Evolutionary conservation across 106 monocot species (phyloP).

Genomic region (Agapanthus africanus): DNA sequence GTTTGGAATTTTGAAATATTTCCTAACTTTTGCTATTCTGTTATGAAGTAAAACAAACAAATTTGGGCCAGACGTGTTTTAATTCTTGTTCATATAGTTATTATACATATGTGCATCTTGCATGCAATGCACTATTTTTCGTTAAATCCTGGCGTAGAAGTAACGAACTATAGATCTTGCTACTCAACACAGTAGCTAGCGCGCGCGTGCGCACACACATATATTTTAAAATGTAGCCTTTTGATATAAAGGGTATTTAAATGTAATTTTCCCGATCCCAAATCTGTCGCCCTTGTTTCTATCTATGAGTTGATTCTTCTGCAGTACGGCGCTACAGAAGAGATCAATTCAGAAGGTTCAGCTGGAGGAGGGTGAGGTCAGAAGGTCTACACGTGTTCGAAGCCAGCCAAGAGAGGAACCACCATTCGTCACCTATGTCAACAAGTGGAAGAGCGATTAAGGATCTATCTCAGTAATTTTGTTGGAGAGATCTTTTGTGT

Average conservation of each 20-base stretch:
- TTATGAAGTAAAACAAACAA: too few relatives aligned
- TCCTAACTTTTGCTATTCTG: too few relatives aligned
- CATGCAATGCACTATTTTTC: too few relatives aligned
- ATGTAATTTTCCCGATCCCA: neutral
- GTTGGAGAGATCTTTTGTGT: too few relatives aligned
- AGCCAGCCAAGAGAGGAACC: slow-evolving; percentile 58
- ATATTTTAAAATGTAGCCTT: neutral
- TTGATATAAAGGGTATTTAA: neutral
- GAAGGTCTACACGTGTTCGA: slow-evolving; percentile 69
- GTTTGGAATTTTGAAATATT: too few relatives aligned
- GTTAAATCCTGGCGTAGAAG: too few relatives aligned
- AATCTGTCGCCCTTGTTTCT: neutral
- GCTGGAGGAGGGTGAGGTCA: slow-evolving; percentile 56
- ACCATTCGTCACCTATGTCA: slow-evolving; percentile 58
- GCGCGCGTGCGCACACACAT: neutral
- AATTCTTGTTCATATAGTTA: too few relatives aligned
- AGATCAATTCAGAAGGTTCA: slow-evolving; percentile 58
- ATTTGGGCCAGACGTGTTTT: too few relatives aligned
- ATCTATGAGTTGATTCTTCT: neutral
- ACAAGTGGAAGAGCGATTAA: slow-evolving; percentile 74
- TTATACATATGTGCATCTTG: too few relatives aligned
- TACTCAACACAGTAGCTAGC: too few relatives aligned
- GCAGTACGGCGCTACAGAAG: slow-evolving; percentile 71
- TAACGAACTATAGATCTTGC: too few relatives aligned
- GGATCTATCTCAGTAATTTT: too few relatives aligned